phyloP scores from a whole-genome alignment of 2,329 filamentous ascomycete genomes.

The Colletotrichum camelliae region DNA sequence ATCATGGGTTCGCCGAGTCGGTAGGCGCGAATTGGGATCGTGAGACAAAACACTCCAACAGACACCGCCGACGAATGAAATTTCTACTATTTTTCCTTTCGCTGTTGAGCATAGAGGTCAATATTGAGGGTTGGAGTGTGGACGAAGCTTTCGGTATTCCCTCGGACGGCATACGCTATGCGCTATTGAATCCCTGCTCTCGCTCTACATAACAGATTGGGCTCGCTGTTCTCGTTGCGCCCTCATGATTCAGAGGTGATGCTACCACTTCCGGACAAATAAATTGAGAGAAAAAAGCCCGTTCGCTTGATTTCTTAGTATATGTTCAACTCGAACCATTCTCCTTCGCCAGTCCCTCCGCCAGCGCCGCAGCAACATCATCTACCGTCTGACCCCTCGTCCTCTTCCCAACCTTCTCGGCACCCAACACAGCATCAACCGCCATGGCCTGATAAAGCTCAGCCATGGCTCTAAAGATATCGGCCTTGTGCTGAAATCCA shows the following conservation, averaged over 20 bases:
- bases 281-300: background rate
- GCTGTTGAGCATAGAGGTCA: background rate
- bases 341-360: slow-evolving; percentile 51
- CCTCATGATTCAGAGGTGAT: background rate
- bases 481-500: slow-evolving; percentile 55
- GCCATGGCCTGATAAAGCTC: slow-evolving; percentile 66
- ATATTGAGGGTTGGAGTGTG: background rate
- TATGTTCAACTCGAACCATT: background rate
- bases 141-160: background rate
- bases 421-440: slow-evolving; percentile 63
- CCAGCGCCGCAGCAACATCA: slow-evolving; percentile 59
- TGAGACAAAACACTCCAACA: background rate
- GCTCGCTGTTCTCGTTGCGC: background rate
- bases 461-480: slow-evolving; percentile 64
- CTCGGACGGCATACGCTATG: background rate
- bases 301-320: background rate
- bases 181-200: background rate
- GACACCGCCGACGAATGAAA: background rate
- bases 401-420: slow-evolving; percentile 62
- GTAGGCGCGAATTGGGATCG: background rate
- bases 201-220: background rate
- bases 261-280: no score
- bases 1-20: background rate
- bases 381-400: slow-evolving; percentile 60
- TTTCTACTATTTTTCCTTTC: accelerated